phyloP scores from a whole-genome alignment of 1,139 yeast genomes.

The Saccharomycopsis crataegensis region DNA sequence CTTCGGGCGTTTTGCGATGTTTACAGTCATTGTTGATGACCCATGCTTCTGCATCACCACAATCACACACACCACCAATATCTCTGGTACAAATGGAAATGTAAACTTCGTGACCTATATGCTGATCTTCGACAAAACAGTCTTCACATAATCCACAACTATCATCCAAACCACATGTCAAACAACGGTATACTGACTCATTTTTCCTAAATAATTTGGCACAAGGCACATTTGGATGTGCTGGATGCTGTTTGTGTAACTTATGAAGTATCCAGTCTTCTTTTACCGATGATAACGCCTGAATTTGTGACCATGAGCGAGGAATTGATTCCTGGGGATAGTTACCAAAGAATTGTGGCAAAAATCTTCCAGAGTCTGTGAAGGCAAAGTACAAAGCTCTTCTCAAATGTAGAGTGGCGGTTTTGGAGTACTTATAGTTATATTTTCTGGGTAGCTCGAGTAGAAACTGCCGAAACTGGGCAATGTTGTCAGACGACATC shows the following conservation, averaged over 20 bases:
- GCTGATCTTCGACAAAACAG: constrained; percentile 68
- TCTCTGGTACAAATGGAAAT: constrained; percentile 70
- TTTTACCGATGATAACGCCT: constrained; percentile 26
- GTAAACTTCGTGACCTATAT: constrained; percentile 69
- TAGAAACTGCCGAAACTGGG: constrained; percentile 8
- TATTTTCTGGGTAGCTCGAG: constrained; percentile 7
- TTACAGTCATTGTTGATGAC: constrained; percentile 42
- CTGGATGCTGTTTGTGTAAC: constrained; percentile 32
- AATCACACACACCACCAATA: constrained; percentile 91
- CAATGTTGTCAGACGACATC: neutral
- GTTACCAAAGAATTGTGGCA: constrained; percentile 38
- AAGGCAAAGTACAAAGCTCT: constrained; percentile 45
- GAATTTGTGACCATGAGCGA: constrained; percentile 30
- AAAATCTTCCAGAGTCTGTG: constrained; percentile 42
- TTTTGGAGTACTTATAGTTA: constrained; percentile 5
- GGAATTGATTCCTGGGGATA: constrained; percentile 25
- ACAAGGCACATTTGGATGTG: constrained; percentile 69
- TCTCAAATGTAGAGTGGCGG: constrained; percentile 31
- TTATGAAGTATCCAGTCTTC: constrained; percentile 26
- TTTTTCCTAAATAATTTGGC: constrained; percentile 70
- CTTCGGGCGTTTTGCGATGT: constrained; percentile 24
- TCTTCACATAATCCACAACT: constrained; percentile 78
- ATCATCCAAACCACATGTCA: constrained; percentile 79
- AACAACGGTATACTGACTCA: constrained; percentile 80
- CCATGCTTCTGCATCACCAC: constrained; percentile 90